phyloP scores from a whole-genome alignment of 768 basidiomycete genomes.

The Kwoniella pini region DNA sequence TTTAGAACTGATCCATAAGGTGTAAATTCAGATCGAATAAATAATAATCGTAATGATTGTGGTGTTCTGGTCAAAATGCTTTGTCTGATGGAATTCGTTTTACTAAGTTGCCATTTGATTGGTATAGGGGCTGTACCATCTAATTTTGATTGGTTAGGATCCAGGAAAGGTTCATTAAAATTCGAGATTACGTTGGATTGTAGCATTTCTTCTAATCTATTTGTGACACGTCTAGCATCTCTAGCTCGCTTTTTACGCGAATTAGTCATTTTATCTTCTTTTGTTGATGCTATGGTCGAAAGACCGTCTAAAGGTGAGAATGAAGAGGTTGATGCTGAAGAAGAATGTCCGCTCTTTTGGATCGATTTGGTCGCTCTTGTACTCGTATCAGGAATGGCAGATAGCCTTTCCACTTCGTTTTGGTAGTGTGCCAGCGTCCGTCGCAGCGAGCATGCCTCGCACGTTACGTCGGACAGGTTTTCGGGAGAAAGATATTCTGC shows the following conservation, averaged over 20 bases:
- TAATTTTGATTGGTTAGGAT: constrained; percentile 13
- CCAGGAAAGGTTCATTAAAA: constrained; percentile 33
- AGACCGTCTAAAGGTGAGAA: constrained; percentile 26
- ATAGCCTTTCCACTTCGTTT: constrained; percentile 65
- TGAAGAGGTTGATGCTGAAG: constrained; percentile 12
- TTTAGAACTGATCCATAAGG: constrained; percentile 71
- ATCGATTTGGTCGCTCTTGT: not conserved
- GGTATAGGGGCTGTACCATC: constrained; percentile 22
- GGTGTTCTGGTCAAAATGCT: constrained; percentile 66
- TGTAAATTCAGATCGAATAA: constrained; percentile 86
- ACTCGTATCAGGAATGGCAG: constrained; percentile 53
- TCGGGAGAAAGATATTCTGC: constrained; percentile 87
- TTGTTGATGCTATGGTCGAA: constrained; percentile 1
- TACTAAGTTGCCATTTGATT: constrained; percentile 44
- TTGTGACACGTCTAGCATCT: constrained; percentile 69
- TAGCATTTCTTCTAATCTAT: constrained; percentile 65
- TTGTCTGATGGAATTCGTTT: constrained; percentile 40
- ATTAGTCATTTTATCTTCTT: constrained; percentile 62
- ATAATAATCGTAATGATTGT: constrained; percentile 78
- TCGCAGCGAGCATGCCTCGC: constrained; percentile 82
- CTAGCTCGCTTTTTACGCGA: constrained; percentile 70
- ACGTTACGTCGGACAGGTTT: constrained; percentile 84
- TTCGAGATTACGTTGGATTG: constrained; percentile 68
- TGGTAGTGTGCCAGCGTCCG: constrained; percentile 68
- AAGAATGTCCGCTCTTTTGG: not conserved